Evolutionary conservation across 148 eudicot genomes (phyloP), one percentile per base, ranked within the genome.

Genomic region (Rhododendron williamsianum): DNA sequence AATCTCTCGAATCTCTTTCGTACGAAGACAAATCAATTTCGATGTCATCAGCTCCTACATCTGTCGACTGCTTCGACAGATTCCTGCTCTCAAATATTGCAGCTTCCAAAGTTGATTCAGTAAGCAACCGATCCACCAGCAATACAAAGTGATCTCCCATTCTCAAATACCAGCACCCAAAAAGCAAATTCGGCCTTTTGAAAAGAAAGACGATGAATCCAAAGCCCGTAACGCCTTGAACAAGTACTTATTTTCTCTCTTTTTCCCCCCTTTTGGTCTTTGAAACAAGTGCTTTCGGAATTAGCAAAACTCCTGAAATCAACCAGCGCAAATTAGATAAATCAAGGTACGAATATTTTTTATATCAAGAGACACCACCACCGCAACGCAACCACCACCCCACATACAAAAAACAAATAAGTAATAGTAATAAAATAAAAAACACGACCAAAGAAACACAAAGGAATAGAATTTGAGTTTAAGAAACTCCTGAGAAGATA

Each of bases 101-200:
- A 65, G 93, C 99, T 81, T 92, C 93, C 88, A 97, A 90, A 38
- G 99, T 95, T 10, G 99, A 94, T 82, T 95, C 99, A 33, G 99
- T 97, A 9, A 97, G 91, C 90, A 97, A 89, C 33, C 96, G 95
- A 80, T 97, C 97, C 80, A 92, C 96, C 76, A 95, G 85, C 85
- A 97, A 87, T 60, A 94, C 96, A 78, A 97, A 92, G 88, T 97
- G 99, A 91, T 97, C 99, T n/a, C 98, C 98, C 99, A 97, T 97
- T 43, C 80, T 88, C 76, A 27, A 81, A 63, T 54, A 35, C 71
- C 25, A 81, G 27, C 38, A 43, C 11, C 76, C 74, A 76, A 82
- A 56, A 36, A 60, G 3, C 0, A 21, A 73, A 78, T 19, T n/a
- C 9, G 78, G 27, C 5, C 79, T 65, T 54, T 23, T 21, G 80